Evolutionary conservation across 2,329 filamentous ascomycete species (phyloP).

Genomic region (Blastomyces gilchristii): DNA sequence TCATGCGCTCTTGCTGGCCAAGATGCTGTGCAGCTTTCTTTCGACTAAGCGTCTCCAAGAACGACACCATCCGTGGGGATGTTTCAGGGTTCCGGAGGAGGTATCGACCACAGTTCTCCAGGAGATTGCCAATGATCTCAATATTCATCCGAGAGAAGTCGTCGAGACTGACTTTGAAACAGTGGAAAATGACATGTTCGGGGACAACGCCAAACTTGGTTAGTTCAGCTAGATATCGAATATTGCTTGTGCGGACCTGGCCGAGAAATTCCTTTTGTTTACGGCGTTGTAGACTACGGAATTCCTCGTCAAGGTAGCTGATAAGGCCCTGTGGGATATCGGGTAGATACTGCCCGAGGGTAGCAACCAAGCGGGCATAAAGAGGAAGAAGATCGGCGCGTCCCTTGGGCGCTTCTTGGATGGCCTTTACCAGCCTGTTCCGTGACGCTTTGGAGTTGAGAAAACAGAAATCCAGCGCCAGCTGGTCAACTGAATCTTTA

Average conservation of each 20-base stretch:
- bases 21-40: conserved; percentile 96
- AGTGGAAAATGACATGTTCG: conserved; percentile 97
- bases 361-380: conserved; percentile 88
- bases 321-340: conserved; percentile 90
- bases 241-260: conserved; percentile 84
- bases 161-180: conserved; percentile 91
- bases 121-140: conserved; percentile 89
- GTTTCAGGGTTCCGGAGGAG: conserved; percentile 87
- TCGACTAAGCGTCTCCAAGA: conserved; percentile 85
- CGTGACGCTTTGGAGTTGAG: conserved; percentile 96
- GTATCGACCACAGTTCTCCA: conserved; percentile 95
- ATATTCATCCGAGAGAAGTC: conserved; percentile 99
- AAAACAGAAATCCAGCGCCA: conserved; percentile 94
- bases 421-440: conserved; percentile 81
- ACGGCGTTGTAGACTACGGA: conserved; percentile 87
- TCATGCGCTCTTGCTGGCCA: conserved; percentile 91
- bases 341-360: conserved; percentile 83
- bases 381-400: conserved; percentile 81
- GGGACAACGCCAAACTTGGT: conserved; percentile 98
- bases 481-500: conserved; percentile 85
- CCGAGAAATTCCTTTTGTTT: conserved; percentile 97
- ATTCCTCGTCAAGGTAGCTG: conserved; percentile 88
- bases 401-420: conserved; percentile 91
- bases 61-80: conserved; percentile 82
- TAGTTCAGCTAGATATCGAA: conserved; percentile 92